Evolutionary conservation across 2,329 filamentous ascomycete species (phyloP).

Genomic region (Seiridium unicorne): DNA sequence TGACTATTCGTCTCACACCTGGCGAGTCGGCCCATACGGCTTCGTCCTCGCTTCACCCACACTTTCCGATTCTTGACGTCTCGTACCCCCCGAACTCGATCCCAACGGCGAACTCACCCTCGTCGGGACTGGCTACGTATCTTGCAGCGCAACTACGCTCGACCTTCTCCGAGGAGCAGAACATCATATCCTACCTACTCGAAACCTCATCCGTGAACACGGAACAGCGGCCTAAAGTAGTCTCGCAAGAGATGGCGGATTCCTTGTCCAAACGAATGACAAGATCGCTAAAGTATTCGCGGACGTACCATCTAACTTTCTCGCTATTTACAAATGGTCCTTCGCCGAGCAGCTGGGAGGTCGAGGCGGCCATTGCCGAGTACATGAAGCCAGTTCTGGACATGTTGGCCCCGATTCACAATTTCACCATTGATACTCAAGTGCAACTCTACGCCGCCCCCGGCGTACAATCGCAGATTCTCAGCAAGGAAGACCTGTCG

Average conservation of each 20-base stretch:
- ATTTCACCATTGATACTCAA: constrained; percentile 95
- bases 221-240: constrained; percentile 41
- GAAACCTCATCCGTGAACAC: constrained; percentile 56
- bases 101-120: constrained; percentile 64
- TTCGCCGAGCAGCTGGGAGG: constrained; percentile 84
- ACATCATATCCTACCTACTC: constrained; percentile 75
- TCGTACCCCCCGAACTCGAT: constrained; percentile 71
- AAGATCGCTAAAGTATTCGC: constrained; percentile 84
- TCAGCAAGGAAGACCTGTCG: constrained; percentile 83
- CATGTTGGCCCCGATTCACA: constrained; percentile 79
- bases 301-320: constrained; percentile 93
- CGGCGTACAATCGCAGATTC: constrained; percentile 59
- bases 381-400: constrained; percentile 82
- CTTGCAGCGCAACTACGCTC: constrained; percentile 75
- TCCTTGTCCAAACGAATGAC: constrained; percentile 70
- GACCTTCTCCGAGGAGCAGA: constrained; percentile 84
- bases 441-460: constrained; percentile 87
- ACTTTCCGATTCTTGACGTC: constrained; percentile 71
- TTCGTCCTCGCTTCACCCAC: constrained; percentile 64
- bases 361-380: constrained; percentile 75
- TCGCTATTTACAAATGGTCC: constrained; percentile 85
- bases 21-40: constrained; percentile 50
- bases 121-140: constrained; percentile 72
- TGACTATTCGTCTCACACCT: constrained; percentile 70
- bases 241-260: constrained; percentile 52